Conservation (phyloP, 2,329 filamentous ascomycete genomes). For the Chaetomium olivaceum region DNA sequence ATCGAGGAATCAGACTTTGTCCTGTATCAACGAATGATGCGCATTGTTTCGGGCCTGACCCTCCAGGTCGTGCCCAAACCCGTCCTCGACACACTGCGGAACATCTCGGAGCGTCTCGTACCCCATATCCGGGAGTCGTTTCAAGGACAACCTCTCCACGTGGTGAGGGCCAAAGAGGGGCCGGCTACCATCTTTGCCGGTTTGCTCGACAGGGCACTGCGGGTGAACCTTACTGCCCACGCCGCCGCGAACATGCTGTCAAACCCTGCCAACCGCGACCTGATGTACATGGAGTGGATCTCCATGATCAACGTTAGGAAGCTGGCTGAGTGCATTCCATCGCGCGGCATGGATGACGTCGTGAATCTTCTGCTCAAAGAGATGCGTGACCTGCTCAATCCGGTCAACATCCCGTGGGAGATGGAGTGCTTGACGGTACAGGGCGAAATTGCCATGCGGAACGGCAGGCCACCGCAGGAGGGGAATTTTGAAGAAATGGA, state of each 20-base stretch:
- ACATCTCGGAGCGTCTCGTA: slow-evolving; percentile 80
- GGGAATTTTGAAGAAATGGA: slow-evolving; percentile 43
- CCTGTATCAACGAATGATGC: slow-evolving; percentile 96
- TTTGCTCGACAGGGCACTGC: slow-evolving; percentile 79
- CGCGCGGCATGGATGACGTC: slow-evolving; percentile 65
- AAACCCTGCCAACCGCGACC: slow-evolving; percentile 82
- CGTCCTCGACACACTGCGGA: slow-evolving; percentile 83
- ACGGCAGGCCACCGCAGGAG: slow-evolving; percentile 45
- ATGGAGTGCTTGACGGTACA: slow-evolving; percentile 63
- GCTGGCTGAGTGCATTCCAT: slow-evolving; percentile 63
- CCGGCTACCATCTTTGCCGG: slow-evolving; percentile 87
- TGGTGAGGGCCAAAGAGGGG: slow-evolving; percentile 81
- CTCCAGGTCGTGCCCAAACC: slow-evolving; percentile 87
- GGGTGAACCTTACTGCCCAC: slow-evolving; percentile 91
- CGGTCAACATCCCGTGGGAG: slow-evolving; percentile 65
- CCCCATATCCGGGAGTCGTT: slow-evolving; percentile 82
- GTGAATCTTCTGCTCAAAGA: slow-evolving; percentile 64
- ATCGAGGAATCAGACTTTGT: slow-evolving; percentile 94
- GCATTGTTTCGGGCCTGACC: slow-evolving; percentile 83
- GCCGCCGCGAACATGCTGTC: slow-evolving; percentile 91
- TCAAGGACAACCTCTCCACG: slow-evolving; percentile 79
- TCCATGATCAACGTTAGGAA: slow-evolving; percentile 64
- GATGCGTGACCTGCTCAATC: slow-evolving; percentile 69
- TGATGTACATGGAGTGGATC: slow-evolving; percentile 95
- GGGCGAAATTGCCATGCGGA: slow-evolving; percentile 55